Base-by-base conservation (phyloP, 2,329 filamentous ascomycete genomes). In the Botryotinia globosa region DNA sequence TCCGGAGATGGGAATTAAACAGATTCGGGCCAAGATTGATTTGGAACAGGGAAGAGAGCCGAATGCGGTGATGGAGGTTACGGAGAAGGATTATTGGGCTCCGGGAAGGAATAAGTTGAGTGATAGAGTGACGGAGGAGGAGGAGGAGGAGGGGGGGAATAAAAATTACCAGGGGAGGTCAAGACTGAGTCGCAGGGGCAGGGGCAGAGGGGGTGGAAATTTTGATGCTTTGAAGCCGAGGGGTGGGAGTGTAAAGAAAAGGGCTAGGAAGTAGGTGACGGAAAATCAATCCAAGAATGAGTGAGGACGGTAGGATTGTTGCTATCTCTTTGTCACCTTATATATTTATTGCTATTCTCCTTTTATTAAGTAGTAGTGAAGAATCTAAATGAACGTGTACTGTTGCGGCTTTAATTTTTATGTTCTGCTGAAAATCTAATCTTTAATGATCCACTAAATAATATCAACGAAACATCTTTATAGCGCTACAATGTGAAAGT, bases 1-100 rank as follows among this genome's bases (percentile, higher is more conserved):
- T 63, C 65, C 65, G 10, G 48, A 54, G 22, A 64, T 1, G 34
- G 42, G 34, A 1, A n/a, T 63, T 6, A 51, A 42, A 34, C n/a
- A 45, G 9, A 63, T 69, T 56, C 56, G 71, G n/a, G 65, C 42
- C n/a, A 42, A 44, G 37, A 45, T 34, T 22, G 65, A 72, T 70
- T 0, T 14, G n/a, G 45, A 25, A 4, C 42, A 54, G n/a, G 71
- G 71, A 16, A 70, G 59, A 54, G 25, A 44, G 20, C n/a, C 34
- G n/a, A 34, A 59, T 59, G 34, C n/a, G 3, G n/a, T 0, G 12
- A 8, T 69, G 22, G 6, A 4, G 5, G 45, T 70, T 29, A 70
- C 71, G 18, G 34, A 56, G 3, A 56, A 25, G 0, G 45, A 72
- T 63, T 72, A 70, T 45, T 72, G 65, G 65, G 37, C 9, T 25